Conservation (phyloP, 257 asterid species). For the Solanum pimpinellifolium region DNA sequence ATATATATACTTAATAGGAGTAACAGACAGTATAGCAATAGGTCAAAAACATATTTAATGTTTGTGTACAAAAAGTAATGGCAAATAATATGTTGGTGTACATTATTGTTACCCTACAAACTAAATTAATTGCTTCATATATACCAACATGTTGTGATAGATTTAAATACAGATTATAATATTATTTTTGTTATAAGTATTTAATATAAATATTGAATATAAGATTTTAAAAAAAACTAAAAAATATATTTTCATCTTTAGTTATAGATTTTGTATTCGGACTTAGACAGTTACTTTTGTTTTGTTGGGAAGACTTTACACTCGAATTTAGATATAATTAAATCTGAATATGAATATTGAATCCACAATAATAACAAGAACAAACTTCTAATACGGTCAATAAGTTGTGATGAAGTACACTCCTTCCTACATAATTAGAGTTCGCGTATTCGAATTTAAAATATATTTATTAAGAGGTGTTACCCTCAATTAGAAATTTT, state of each 20-base stretch:
- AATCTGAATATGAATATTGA: neutral
- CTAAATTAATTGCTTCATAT: neutral
- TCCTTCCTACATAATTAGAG: neutral
- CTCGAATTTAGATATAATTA: neutral
- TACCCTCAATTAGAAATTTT: neutral
- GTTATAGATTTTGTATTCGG: neutral
- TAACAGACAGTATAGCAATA: neutral
- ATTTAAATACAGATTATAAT: neutral
- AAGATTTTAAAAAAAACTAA: too few relatives aligned
- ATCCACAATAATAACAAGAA: neutral
- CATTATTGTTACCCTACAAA: neutral
- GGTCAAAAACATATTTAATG: neutral
- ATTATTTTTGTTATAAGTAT: too few relatives aligned
- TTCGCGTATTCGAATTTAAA: neutral
- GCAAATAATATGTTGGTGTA: neutral
- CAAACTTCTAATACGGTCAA: neutral
- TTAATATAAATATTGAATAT: too few relatives aligned
- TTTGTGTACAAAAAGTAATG: neutral
- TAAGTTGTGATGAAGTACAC: neutral
- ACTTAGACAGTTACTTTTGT: neutral
- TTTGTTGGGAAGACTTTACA: neutral
- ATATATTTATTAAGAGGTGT: neutral
- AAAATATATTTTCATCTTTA: neutral
- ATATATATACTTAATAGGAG: neutral
- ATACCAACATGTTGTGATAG: neutral